Percentiles rank a stretch among this genome's conserved stretches.
phyloP scores from a whole-genome alignment of 2,329 filamentous ascomycete species.

The Sporothrix variecibatus region DNA sequence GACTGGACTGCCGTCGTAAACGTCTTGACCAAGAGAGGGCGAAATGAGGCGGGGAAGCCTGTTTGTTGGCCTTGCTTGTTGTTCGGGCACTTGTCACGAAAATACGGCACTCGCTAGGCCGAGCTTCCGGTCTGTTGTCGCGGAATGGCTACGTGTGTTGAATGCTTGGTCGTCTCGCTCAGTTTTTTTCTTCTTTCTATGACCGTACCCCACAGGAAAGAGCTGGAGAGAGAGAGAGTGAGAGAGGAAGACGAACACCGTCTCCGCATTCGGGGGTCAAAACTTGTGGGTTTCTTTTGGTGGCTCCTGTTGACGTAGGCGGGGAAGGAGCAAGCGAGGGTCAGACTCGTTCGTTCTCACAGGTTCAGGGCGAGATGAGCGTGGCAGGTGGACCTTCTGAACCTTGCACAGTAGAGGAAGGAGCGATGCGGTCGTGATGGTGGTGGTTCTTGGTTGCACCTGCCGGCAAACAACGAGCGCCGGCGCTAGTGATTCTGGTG shows the following conservation, averaged over 20 bases:
- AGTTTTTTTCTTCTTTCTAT: not conserved
- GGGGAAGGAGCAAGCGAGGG: not conserved
- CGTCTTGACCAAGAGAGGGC: not conserved
- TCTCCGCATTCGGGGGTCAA: constrained; percentile 13
- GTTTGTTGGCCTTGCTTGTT: not conserved
- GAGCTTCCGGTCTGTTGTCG: not conserved
- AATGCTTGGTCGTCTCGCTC: not conserved
- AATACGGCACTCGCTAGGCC: not conserved
- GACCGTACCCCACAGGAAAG: not conserved
- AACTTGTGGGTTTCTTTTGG: not conserved
- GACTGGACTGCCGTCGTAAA: not conserved
- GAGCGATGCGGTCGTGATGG: not conserved
- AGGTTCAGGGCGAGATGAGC: not conserved
- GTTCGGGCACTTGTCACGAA: not conserved
- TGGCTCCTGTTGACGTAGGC: not conserved
- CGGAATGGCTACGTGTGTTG: not conserved
- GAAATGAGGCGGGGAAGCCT: not conserved
- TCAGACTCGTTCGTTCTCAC: not conserved
- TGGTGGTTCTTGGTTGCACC: not conserved
- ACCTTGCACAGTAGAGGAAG: not conserved
- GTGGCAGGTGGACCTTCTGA: not conserved
- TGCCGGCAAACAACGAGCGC: not conserved
- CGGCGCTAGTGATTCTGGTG: not conserved
- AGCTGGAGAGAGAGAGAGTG: not conserved
- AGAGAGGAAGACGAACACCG: not conserved